Evolutionary conservation across 805 yeast species (phyloP), one percentile per base, ranked within the genome.

Genomic region (Scheffersomyces spartinae): DNA sequence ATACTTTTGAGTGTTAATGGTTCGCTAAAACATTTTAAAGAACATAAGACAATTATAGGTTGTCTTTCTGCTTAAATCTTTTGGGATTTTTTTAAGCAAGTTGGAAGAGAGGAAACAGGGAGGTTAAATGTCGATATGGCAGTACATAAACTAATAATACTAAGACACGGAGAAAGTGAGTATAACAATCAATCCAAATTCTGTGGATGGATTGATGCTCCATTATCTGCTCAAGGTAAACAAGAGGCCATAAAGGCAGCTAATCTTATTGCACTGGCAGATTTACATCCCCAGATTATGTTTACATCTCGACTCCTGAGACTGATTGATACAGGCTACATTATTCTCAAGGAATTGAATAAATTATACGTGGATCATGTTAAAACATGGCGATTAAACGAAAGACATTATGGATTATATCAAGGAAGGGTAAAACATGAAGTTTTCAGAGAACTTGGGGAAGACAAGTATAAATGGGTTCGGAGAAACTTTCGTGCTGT

Each of bases 191-290:
- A 52, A 24, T 57, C 55, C 37, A 52, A 47, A 34, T 60, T 60
- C 35, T 55, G 65, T 27, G 67, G 67, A 9, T 60, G 67, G 67
- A 52, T 60, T 13, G 67, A 60, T 31, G 45, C 55, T n/a, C 55
- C 60, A 16, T 43, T 60, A 12, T 43, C 55, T 16, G 43, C 35
- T 5, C 54, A 52, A 28, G 67, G 67, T 5, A 41, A 46, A 26
- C 21, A 39, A 6, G 67, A 60, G 36, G 67, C 67, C 2, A 30
- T 33, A 10, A 38, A 48, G 27, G 67, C 64, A 6, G 61, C 56
- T 2, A 43, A 55, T 21, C 43, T 60, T 25, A 55, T 60, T 17
- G 21, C 31, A 17, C 26, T 40, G 23, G 23, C 40, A 17, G 34
- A 39, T 18, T 43, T 60, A 27, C 39, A 40, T 20, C 61, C 61